Evolutionary conservation across 495 filamentous ascomycete genomes (phyloP).

Genomic region (Penicillium alfredii): DNA sequence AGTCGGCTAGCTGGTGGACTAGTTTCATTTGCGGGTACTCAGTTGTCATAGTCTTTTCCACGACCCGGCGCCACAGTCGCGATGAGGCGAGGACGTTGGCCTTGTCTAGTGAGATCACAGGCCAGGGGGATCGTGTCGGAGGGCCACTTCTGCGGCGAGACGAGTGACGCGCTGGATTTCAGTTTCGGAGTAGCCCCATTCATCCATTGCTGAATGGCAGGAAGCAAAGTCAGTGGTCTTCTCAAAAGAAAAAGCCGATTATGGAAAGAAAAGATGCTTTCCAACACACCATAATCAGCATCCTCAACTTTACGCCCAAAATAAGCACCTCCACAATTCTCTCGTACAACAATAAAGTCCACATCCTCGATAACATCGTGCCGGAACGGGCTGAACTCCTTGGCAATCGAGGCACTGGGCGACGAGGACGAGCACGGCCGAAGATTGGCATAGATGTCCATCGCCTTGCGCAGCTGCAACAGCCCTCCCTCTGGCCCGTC

Average conservation of each 20-base stretch:
- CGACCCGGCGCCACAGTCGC: constrained; percentile 44
- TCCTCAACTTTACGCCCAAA: constrained; percentile 47
- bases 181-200: constrained; percentile 41
- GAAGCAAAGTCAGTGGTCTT: too few relatives aligned
- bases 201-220: constrained; percentile 32
- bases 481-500: constrained; percentile 44
- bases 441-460: constrained; percentile 49
- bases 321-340: constrained; percentile 50
- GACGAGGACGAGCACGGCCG: constrained; percentile 41
- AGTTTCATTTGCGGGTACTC: constrained; percentile 46
- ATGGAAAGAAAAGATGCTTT: background rate
- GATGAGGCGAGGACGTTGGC: constrained; percentile 48
- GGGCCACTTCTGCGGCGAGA: constrained; percentile 41
- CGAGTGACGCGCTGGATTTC: constrained; percentile 47
- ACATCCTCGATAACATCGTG: constrained; percentile 42
- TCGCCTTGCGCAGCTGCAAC: constrained; percentile 38
- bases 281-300: constrained; percentile 32
- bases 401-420: constrained; percentile 33
- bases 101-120: constrained; percentile 44
- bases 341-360: constrained; percentile 45
- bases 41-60: constrained; percentile 36
- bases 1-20: constrained; percentile 45
- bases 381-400: constrained; percentile 39
- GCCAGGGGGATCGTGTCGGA: constrained; percentile 39
- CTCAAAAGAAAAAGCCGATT: too few relatives aligned